These are phyloP conservation scores for Collybia mongolica DNA, from an alignment of 768 basidiomycete genomes.

Conservation along the genomic window DNA sequence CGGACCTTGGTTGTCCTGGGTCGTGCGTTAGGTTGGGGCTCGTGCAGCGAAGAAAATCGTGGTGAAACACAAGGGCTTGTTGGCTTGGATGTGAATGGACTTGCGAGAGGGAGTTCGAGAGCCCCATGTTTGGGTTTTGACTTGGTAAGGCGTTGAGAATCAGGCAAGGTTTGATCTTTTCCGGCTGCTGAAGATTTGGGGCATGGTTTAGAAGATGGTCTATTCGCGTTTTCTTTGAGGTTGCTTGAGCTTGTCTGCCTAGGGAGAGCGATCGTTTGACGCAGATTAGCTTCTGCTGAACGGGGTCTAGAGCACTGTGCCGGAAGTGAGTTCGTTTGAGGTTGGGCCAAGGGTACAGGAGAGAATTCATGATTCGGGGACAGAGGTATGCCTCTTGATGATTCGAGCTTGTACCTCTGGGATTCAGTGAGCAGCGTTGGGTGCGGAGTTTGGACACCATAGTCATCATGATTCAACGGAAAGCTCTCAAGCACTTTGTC, in stretches of 20 bases:
- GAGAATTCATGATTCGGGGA: conserved; percentile 12
- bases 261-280: background rate
- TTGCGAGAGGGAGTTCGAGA: conserved; percentile 13
- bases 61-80: conserved; percentile 11
- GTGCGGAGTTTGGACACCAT: conserved; percentile 14
- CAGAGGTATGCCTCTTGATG: conserved; percentile 8
- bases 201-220: background rate
- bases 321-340: background rate
- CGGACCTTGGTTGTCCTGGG: background rate
- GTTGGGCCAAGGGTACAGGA: conserved; percentile 12
- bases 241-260: conserved; percentile 17
- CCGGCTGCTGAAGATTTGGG: conserved; percentile 2
- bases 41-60: background rate
- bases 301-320: background rate
- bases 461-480: background rate
- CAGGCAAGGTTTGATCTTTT: background rate
- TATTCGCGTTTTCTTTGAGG: conserved; percentile 19
- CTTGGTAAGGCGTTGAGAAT: background rate
- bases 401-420: conserved; percentile 14
- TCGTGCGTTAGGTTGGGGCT: background rate
- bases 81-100: conserved; percentile 19
- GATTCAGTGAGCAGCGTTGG: conserved; percentile 12
- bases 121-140: conserved; percentile 1
- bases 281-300: background rate
- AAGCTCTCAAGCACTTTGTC: background rate